phyloP scores from a whole-genome alignment of 2,329 filamentous ascomycete species.

The Lecanosticta acicola region DNA sequence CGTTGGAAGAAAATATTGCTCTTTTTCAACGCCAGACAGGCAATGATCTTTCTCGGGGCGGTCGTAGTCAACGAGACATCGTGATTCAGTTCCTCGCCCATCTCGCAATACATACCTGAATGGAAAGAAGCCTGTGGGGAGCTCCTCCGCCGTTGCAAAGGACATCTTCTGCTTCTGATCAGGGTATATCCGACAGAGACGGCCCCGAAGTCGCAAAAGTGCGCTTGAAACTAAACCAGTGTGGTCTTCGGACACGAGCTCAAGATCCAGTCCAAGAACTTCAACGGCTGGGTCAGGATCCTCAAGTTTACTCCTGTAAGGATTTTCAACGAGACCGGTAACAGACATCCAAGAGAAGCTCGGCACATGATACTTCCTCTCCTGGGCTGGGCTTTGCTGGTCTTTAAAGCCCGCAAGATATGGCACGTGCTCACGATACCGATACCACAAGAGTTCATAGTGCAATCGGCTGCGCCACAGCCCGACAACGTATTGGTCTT shows the following conservation, averaged over 20 bases:
- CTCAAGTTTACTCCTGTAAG: not conserved
- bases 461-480: slow-evolving; percentile 1
- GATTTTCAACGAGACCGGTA: not conserved
- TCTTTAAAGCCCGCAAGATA: no score
- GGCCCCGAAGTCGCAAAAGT: not conserved
- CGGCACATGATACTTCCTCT: not conserved
- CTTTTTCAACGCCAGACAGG: no score
- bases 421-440: not conserved
- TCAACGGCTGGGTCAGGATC: not conserved
- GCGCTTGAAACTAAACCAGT: not conserved
- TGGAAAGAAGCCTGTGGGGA: no score
- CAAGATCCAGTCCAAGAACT: not conserved
- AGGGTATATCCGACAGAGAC: not conserved
- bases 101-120: no score
- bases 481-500: slow-evolving; percentile 1
- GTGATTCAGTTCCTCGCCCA: no score
- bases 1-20: no score
- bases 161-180: no score
- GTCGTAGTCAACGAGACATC: no score
- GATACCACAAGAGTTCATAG: slow-evolving; percentile 3
- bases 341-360: not conserved
- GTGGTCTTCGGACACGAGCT: not conserved
- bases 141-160: no score
- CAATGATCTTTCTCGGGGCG: no score
- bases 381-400: no score